A percentile compares a stretch with the other conserved stretches of the same genome.
Conservation (phyloP, 1,284 basidiomycete species). For the Heterobasidion annosum region DNA sequence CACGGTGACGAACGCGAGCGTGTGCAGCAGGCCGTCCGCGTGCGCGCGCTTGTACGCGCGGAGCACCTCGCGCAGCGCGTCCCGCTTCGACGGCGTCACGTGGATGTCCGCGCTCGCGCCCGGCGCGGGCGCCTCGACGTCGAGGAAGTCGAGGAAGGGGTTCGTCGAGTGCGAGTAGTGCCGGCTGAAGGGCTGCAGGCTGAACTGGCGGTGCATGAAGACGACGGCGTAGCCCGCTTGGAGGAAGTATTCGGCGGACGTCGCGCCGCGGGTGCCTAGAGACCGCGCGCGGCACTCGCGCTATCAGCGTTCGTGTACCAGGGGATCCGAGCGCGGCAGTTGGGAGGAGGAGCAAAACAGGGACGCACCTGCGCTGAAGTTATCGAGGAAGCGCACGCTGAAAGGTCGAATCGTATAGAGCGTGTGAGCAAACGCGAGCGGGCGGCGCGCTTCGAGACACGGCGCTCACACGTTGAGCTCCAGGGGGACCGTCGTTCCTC, state of each 20-base stretch:
- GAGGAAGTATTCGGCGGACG: constrained; percentile 97
- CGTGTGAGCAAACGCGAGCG: constrained; percentile 13
- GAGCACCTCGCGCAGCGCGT: constrained; percentile 67
- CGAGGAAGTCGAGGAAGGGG: constrained; percentile 94
- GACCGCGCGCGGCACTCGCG: neutral
- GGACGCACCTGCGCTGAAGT: constrained; percentile 88
- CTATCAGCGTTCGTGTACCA: no score
- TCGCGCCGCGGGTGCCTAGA: constrained; percentile 88
- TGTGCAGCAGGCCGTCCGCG: constrained; percentile 66
- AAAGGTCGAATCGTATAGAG: constrained; percentile 10
- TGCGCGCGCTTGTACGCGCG: constrained; percentile 79
- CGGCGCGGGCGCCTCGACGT: constrained; percentile 42
- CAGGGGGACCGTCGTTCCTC: constrained; percentile 90
- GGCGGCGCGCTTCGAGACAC: constrained; percentile 11
- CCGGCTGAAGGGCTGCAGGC: constrained; percentile 91
- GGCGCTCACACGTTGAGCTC: constrained; percentile 90
- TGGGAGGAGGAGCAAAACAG: no score
- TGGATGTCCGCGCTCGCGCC: constrained; percentile 36
- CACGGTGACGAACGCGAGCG: constrained; percentile 88
- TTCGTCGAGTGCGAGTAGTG: constrained; percentile 98
- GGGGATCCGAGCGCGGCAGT: no score
- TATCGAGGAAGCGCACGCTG: constrained; percentile 96
- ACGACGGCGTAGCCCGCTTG: constrained; percentile 93
- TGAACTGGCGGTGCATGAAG: constrained; percentile 97
- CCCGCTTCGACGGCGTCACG: constrained; percentile 58